Conservation (phyloP, 164 flowering plant species). For the Protea cynaroides region DNA sequence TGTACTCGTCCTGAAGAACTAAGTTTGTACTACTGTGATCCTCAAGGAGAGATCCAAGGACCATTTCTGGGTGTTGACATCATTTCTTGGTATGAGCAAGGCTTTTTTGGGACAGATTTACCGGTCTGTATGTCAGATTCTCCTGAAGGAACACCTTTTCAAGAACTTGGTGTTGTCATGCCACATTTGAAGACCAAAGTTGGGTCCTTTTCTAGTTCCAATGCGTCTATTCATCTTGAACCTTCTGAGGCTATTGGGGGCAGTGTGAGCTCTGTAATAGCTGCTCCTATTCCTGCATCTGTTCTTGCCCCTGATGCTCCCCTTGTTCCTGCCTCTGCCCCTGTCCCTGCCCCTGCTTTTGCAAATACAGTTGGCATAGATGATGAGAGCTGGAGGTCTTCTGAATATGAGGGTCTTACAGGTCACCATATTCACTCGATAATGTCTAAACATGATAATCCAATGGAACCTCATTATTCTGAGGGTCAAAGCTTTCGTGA, state of each 20-base stretch:
- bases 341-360: slow-evolving; percentile 17
- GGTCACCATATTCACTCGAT: slow-evolving; percentile 24
- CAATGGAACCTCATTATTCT: slow-evolving; percentile 20
- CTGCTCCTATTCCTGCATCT: slow-evolving; percentile 7
- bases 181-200: slow-evolving; percentile 48
- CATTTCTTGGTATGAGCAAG: slow-evolving; percentile 87
- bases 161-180: slow-evolving; percentile 64
- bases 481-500: slow-evolving; percentile 43
- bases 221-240: slow-evolving; percentile 21
- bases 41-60: slow-evolving; percentile 89
- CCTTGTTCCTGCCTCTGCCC: slow-evolving; percentile 8
- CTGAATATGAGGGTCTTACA: slow-evolving; percentile 28
- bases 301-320: background rate
- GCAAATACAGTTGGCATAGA: slow-evolving; percentile 14
- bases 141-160: slow-evolving; percentile 64
- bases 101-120: slow-evolving; percentile 82
- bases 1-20: slow-evolving; percentile 54
- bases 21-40: slow-evolving; percentile 74
- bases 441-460: slow-evolving; percentile 29
- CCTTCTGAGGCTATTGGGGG: slow-evolving; percentile 26
- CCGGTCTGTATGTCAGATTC: slow-evolving; percentile 76
- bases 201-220: slow-evolving; percentile 16
- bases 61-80: slow-evolving; percentile 87
- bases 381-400: slow-evolving; percentile 22
- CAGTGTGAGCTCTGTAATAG: slow-evolving; percentile 23